phyloP scores from a whole-genome alignment of 2,329 filamentous ascomycete genomes.

The Thermomyces lanuginosus region DNA sequence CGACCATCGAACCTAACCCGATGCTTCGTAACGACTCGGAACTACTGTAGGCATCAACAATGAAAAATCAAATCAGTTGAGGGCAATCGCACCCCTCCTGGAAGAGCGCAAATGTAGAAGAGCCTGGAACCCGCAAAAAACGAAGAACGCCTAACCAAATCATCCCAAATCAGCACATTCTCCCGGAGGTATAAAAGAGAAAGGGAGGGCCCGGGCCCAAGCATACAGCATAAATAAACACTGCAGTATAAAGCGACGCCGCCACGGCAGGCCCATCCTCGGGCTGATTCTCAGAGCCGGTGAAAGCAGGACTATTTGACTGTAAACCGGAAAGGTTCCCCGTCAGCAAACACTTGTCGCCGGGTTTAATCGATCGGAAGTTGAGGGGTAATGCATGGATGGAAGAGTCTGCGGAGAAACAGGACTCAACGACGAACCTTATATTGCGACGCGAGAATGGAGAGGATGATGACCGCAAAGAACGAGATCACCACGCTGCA shows the following conservation, averaged over 20 bases:
- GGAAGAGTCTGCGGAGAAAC: too few relatives aligned
- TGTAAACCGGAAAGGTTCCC: conserved; percentile 12
- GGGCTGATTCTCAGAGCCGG: conserved; percentile 55
- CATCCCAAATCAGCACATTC: conserved; percentile 3
- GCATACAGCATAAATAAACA: conserved; percentile 76
- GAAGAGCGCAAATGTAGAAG: conserved; percentile 70
- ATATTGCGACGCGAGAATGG: conserved; percentile 55
- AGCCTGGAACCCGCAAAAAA: conserved; percentile 84
- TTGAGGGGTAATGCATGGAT: too few relatives aligned
- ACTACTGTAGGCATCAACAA: too few relatives aligned
- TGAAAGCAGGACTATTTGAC: conserved; percentile 63
- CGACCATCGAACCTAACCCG: too few relatives aligned
- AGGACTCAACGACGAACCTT: too few relatives aligned
- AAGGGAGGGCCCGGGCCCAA: conserved; percentile 1
- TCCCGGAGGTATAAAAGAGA: conserved; percentile 6
- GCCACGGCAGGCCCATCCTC: conserved; percentile 63
- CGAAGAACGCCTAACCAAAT: conserved; percentile 54
- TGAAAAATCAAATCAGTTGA: conserved; percentile 39
- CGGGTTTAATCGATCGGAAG: too few relatives aligned
- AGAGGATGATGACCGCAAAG: conserved; percentile 50
- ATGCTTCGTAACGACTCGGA: too few relatives aligned
- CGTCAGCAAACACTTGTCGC: conserved; percentile 1
- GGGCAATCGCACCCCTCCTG: conserved; percentile 65
- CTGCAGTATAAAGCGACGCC: conserved; percentile 69
- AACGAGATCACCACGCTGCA: conserved; percentile 55